Conservation (phyloP, 2,329 filamentous ascomycete genomes). For the Fusarium sp. region DNA sequence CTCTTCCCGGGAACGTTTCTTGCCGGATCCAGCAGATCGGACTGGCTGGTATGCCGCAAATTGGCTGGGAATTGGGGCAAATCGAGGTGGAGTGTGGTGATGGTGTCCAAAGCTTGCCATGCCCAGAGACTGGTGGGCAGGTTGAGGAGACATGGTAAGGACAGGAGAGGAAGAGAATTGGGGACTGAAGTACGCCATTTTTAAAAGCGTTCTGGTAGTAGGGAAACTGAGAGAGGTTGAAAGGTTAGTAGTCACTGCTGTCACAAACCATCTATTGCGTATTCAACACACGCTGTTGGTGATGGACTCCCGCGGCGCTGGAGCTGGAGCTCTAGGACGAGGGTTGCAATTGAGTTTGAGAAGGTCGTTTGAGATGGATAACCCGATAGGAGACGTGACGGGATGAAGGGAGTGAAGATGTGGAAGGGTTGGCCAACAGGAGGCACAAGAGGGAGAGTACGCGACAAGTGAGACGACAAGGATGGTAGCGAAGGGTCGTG, state of each 20-base stretch:
- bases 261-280: slow-evolving; percentile 47
- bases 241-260: slow-evolving; percentile 46
- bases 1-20: slow-evolving; percentile 82
- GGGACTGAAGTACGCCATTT: slow-evolving; percentile 58
- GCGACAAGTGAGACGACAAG: neutral
- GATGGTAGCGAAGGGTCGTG: slow-evolving; percentile 8
- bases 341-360: neutral
- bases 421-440: slow-evolving; percentile 10
- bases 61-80: slow-evolving; percentile 34
- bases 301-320: slow-evolving; percentile 17
- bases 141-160: slow-evolving; percentile 52
- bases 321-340: slow-evolving; percentile 12
- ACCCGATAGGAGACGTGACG: neutral
- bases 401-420: slow-evolving; percentile 12
- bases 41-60: slow-evolving; percentile 43
- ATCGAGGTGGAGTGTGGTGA: slow-evolving; percentile 39
- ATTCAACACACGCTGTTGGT: slow-evolving; percentile 22
- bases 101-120: slow-evolving; percentile 45
- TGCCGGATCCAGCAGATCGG: slow-evolving; percentile 56
- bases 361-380: slow-evolving; percentile 1
- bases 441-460: slow-evolving; percentile 18
- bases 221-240: slow-evolving; percentile 32
- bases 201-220: slow-evolving; percentile 25
- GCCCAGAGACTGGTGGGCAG: slow-evolving; percentile 47
- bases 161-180: slow-evolving; percentile 58